These are phyloP conservation scores for Ustilaginoidea virens DNA, from an alignment of 2,329 filamentous ascomycete species.

Conservation along the genomic window DNA sequence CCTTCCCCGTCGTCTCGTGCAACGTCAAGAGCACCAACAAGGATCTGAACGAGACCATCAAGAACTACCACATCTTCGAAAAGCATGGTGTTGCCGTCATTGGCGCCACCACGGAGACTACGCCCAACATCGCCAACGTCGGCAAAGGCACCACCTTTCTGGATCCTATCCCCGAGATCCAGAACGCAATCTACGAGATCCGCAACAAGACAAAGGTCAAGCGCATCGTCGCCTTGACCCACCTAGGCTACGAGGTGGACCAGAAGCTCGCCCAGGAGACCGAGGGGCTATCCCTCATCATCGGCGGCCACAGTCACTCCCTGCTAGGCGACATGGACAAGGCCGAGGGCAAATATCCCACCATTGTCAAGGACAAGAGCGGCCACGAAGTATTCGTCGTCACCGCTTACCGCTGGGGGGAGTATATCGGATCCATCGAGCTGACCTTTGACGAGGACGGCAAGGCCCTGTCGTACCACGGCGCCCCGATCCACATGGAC, in stretches of 20 bases:
- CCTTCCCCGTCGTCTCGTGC: slow-evolving; percentile 47
- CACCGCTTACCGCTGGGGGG: slow-evolving; percentile 52
- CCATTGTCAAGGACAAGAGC: slow-evolving; percentile 42
- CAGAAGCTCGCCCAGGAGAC: slow-evolving; percentile 43
- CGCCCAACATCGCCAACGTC: slow-evolving; percentile 39
- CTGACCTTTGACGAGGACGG: slow-evolving; percentile 45
- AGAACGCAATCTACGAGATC: slow-evolving; percentile 46
- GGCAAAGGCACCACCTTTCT: slow-evolving; percentile 42
- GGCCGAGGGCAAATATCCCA: slow-evolving; percentile 46
- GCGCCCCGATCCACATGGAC: slow-evolving; percentile 47
- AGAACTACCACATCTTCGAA: slow-evolving; percentile 49
- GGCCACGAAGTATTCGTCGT: slow-evolving; percentile 55
- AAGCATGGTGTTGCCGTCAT: slow-evolving; percentile 46
- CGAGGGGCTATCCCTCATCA: slow-evolving; percentile 50
- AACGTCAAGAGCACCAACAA: slow-evolving; percentile 47
- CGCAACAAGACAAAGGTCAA: slow-evolving; percentile 44
- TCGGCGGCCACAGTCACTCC: slow-evolving; percentile 46
- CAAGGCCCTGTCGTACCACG: slow-evolving; percentile 46
- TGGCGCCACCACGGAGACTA: slow-evolving; percentile 30
- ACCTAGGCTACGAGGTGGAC: slow-evolving; percentile 52
- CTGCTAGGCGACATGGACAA: slow-evolving; percentile 43
- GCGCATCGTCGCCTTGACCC: slow-evolving; percentile 49
- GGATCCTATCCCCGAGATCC: slow-evolving; percentile 40
- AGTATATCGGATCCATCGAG: slow-evolving; percentile 53
- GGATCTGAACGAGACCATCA: slow-evolving; percentile 45